phyloP scores from a whole-genome alignment of 2,329 filamentous ascomycete species.

The Hymenoscyphus fraxineus region DNA sequence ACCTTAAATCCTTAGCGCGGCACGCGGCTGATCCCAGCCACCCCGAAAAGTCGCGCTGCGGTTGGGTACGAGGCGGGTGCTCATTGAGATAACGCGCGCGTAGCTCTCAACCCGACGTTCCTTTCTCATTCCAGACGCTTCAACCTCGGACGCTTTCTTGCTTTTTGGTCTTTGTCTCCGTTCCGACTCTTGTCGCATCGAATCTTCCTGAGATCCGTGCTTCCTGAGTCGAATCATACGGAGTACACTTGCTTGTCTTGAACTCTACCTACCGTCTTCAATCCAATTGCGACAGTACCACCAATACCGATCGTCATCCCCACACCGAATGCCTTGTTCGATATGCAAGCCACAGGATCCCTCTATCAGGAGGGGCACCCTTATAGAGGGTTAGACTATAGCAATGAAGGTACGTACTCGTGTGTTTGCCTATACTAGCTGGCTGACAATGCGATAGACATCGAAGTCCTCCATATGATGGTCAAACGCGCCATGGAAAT shows the following conservation, averaged over 20 bases:
- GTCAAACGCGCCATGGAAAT: constrained; percentile 67
- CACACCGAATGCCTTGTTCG: constrained; percentile 31
- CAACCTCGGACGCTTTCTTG: background rate
- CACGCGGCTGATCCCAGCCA: background rate
- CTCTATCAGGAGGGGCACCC: constrained; percentile 27
- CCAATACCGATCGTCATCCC: constrained; percentile 8
- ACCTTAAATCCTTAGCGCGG: background rate
- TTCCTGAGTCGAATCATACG: background rate
- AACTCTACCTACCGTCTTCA: constrained; percentile 10
- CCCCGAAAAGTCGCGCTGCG: constrained; percentile 1
- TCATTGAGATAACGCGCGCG: background rate
- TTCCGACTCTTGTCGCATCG: background rate
- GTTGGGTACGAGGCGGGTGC: no score
- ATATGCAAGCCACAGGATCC: constrained; percentile 30
- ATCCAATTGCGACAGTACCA: constrained; percentile 23
- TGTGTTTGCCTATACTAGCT: background rate
- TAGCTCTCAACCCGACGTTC: background rate
- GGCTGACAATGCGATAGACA: constrained; percentile 51
- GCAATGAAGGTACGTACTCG: constrained; percentile 52
- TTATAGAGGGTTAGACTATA: constrained; percentile 44
- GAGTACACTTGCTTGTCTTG: background rate
- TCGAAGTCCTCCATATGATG: constrained; percentile 73
- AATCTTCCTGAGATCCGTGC: background rate
- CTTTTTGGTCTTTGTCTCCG: background rate
- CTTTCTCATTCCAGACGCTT: background rate